Base-by-base conservation (phyloP, 345 rosid species). In the Eutrema yunnanense region DNA sequence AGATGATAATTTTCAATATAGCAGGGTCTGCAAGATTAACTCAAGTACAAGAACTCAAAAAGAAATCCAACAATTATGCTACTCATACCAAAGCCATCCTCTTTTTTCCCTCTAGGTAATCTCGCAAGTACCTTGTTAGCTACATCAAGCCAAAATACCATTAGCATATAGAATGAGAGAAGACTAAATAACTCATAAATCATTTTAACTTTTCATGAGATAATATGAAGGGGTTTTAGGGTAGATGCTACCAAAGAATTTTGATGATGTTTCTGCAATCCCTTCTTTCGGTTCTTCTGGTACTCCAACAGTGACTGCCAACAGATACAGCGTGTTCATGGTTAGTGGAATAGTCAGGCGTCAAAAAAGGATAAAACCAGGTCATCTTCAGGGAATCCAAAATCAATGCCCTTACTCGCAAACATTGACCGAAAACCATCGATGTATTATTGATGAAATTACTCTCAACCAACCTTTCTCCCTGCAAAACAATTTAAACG, bases 391-490 rank as follows among this genome's bases (percentile, higher is more conserved):
- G 58, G 51, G 64, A 77, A 67, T 57, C 73, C 55, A 65, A 10
- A 47, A 34, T 68, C 30, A 72, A 75, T 59, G 56, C 44, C 69
- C 88, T 78, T 86, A 94, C 98, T 77, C 91, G 84, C 46, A 94
- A 77, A 84, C 97, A 91, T 27, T 86, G 84, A 49, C 98, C 85
- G 62, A 94, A 91, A 66, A 94, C 94, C 97, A 94, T 89, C 19
- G 96, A 90, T 51, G 97, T 94, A 61, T 91, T 94, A 73, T 94
- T 94, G 83, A 91, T 91, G 76, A 88, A 94, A 81, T 86, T 91
- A 73, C 98, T 94, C 82, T 94, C 96, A 11, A 86, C 86, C 79
- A 94, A 82, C 79, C 97, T 81, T 73, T 88, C 83, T 16, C 98
- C 98, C 98, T 91, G 84, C 81, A 83, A 78, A 81, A 72, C 14